A percentile compares a stretch with the other conserved stretches of the same genome.
Evolutionary conservation across 228 moss, liverwort and hornwort genomes (phyloP).

Genomic region (Sphagnum magellanicum): DNA sequence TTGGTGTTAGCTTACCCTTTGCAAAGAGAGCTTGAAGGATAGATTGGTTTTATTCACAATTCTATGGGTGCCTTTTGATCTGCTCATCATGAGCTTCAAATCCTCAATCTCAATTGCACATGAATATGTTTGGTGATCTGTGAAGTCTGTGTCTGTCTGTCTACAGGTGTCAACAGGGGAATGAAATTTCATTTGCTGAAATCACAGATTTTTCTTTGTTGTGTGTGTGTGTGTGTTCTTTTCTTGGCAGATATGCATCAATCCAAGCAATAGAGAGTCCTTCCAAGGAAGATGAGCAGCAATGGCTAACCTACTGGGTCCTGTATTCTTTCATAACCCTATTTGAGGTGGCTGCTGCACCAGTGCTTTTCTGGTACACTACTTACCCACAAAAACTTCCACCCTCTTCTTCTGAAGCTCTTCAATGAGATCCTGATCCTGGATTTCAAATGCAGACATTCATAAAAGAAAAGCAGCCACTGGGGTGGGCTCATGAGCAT

Average conservation of each 20-base stretch:
- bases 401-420: too few relatives aligned
- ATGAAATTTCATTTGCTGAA: neutral
- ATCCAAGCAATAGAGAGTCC: constrained; percentile 43
- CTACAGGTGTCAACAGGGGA: neutral
- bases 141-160: too few relatives aligned
- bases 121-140: too few relatives aligned
- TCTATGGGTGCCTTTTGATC: too few relatives aligned
- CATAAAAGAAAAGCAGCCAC: neutral
- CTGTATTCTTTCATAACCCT: constrained; percentile 35
- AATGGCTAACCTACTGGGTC: constrained; percentile 56
- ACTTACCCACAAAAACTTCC: constrained; percentile 3
- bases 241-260: constrained; percentile 25
- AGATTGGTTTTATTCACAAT: too few relatives aligned
- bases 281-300: constrained; percentile 39
- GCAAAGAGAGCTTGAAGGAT: too few relatives aligned
- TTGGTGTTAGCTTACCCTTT: too few relatives aligned
- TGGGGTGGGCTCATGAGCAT: neutral
- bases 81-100: too few relatives aligned
- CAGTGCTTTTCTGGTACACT: constrained; percentile 19
- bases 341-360: constrained; percentile 28
- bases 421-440: too few relatives aligned
- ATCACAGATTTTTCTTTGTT: neutral
- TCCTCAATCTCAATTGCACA: too few relatives aligned
- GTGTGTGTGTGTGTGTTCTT: too few relatives aligned
- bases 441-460: neutral